phyloP scores from a whole-genome alignment of 2,329 filamentous ascomycete genomes.

The Monosporascus sp. region DNA sequence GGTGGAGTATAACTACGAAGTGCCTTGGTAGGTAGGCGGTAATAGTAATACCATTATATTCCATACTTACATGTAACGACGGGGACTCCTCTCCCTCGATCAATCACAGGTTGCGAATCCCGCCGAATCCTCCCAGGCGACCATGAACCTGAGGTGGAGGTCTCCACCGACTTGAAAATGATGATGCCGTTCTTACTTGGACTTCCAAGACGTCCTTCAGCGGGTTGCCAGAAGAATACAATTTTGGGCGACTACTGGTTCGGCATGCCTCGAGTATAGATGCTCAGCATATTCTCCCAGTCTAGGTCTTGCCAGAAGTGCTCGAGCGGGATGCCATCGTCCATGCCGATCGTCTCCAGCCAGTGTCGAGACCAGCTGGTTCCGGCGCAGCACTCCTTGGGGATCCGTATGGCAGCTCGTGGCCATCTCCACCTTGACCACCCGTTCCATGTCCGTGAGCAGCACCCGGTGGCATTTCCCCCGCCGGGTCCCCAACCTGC shows the following conservation, averaged over 20 bases:
- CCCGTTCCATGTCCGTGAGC: slow-evolving; percentile 10
- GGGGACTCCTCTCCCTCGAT: too few relatives aligned
- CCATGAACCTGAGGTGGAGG: too few relatives aligned
- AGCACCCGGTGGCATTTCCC: slow-evolving; percentile 9
- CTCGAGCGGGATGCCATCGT: not conserved
- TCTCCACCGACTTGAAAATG: too few relatives aligned
- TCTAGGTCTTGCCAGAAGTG: slow-evolving; percentile 4
- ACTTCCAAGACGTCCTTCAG: not conserved
- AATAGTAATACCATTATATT: too few relatives aligned
- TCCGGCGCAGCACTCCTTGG: too few relatives aligned
- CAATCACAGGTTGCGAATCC: too few relatives aligned
- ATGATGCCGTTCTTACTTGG: too few relatives aligned
- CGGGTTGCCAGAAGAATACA: not conserved
- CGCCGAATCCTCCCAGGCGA: too few relatives aligned
- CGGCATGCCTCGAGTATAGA: slow-evolving; percentile 1
- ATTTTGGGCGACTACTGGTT: not conserved
- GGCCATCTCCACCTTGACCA: slow-evolving; percentile 1
- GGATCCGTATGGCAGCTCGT: not conserved
- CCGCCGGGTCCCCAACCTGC: slow-evolving; percentile 6
- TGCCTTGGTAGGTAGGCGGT: too few relatives aligned
- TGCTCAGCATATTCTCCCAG: slow-evolving; percentile 4
- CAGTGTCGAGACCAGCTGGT: too few relatives aligned
- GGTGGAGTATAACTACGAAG: too few relatives aligned
- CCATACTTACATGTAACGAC: too few relatives aligned
- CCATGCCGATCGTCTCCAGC: not conserved